A percentile compares a stretch with the other conserved stretches of the same genome.
Evolutionary conservation across 768 basidiomycete species (phyloP).

Genomic region (Crepidotus variabilis): DNA sequence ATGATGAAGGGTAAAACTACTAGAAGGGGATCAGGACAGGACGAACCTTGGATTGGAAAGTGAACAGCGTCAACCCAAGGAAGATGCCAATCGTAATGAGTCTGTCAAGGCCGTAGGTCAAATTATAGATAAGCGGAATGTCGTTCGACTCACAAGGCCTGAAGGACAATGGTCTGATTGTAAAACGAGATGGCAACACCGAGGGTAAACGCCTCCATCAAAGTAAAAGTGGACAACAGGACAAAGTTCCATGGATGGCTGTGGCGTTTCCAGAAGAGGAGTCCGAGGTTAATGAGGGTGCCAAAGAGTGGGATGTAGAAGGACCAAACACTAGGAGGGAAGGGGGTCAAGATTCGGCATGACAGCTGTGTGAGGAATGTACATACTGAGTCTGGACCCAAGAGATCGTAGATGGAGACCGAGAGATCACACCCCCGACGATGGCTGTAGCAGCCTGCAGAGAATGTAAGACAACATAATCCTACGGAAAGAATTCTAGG

Average conservation of each 20-base stretch:
- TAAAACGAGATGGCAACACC: conserved; percentile 82
- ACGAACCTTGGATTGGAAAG: conserved; percentile 85
- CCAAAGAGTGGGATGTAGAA: conserved; percentile 79
- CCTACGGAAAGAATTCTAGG: neutral
- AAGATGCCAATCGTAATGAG: conserved; percentile 92
- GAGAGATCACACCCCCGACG: conserved; percentile 70
- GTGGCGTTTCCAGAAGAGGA: conserved; percentile 92
- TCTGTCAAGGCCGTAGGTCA: conserved; percentile 21
- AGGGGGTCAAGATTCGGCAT: neutral
- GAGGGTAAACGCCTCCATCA: conserved; percentile 86
- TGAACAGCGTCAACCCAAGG: conserved; percentile 90
- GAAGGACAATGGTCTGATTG: conserved; percentile 70
- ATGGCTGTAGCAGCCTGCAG: conserved; percentile 62
- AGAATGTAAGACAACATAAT: conserved; percentile 24
- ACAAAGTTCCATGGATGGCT: conserved; percentile 85
- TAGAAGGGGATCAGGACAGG: neutral
- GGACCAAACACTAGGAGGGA: conserved; percentile 58
- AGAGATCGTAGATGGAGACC: conserved; percentile 50
- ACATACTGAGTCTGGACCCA: conserved; percentile 76
- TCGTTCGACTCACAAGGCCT: conserved; percentile 64
- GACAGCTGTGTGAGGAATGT: neutral
- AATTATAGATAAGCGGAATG: neutral
- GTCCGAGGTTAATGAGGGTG: conserved; percentile 72
- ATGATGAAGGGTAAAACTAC: neutral
- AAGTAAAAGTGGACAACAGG: conserved; percentile 81